Conservation (phyloP, 23 red algal genomes). For the Gracilaria caudata region DNA sequence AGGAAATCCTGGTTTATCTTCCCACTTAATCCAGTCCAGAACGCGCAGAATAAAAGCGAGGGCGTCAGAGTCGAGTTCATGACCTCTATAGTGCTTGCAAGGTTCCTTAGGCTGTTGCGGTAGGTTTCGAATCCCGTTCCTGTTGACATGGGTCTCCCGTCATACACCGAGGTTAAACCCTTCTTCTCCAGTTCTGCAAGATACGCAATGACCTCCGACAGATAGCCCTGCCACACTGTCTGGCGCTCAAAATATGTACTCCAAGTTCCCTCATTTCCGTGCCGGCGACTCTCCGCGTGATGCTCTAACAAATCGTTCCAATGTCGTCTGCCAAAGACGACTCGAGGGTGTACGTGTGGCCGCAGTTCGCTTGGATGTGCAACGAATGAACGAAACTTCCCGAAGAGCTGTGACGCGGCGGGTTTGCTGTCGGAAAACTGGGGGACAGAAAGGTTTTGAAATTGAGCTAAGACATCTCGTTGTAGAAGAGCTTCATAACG, state of each 20-base stretch:
- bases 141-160: not conserved
- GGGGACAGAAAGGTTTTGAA: not conserved
- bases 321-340: slow-evolving; percentile 15
- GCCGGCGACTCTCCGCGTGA: slow-evolving; percentile 8
- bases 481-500: not conserved
- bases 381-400: not conserved
- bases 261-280: slow-evolving; percentile 23
- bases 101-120: not conserved
- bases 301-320: slow-evolving; percentile 33
- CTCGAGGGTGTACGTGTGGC: slow-evolving; percentile 39
- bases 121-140: not conserved
- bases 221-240: slow-evolving; percentile 7
- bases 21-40: slow-evolving; percentile 35
- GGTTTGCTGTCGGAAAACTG: slow-evolving; percentile 13
- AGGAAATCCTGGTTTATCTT: slow-evolving; percentile 20
- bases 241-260: slow-evolving; percentile 29
- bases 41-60: slow-evolving; percentile 53
- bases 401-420: not conserved
- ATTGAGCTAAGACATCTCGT: not conserved
- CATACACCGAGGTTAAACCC: slow-evolving; percentile 14
- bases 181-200: slow-evolving; percentile 26
- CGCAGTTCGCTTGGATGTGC: slow-evolving; percentile 16
- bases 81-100: slow-evolving; percentile 14
- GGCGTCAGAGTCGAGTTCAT: slow-evolving; percentile 14
- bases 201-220: slow-evolving; percentile 11